These are phyloP conservation scores for Polytolypa hystricis DNA, from an alignment of 2,329 filamentous ascomycete species.

Conservation along the genomic window DNA sequence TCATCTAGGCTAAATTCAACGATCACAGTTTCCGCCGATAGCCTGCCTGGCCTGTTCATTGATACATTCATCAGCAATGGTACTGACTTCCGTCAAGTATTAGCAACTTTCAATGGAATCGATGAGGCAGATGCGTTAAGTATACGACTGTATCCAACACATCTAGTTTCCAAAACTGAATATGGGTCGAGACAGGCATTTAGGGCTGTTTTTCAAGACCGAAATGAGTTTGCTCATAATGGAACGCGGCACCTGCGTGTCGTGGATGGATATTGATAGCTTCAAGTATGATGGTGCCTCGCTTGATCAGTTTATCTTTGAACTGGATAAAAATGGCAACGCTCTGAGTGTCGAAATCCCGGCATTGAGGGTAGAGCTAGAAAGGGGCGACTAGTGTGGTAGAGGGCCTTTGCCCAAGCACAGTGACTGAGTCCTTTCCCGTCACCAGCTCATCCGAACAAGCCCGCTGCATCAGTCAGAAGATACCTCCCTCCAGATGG, in stretches of 20 bases:
- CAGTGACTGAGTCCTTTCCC: too few species aligned
- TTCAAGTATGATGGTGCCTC: conserved; percentile 12
- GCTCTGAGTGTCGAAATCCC: conserved; percentile 14
- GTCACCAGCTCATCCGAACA: too few species aligned
- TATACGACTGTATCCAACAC: conserved; percentile 12
- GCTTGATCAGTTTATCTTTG: conserved; percentile 19
- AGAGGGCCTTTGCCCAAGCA: not conserved
- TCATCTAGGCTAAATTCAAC: conserved; percentile 10
- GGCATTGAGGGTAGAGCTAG: not conserved
- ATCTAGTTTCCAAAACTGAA: conserved; percentile 7
- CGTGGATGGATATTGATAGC: conserved; percentile 18
- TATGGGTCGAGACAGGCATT: conserved; percentile 12
- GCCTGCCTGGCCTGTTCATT: conserved; percentile 12
- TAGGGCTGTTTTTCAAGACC: conserved; percentile 15
- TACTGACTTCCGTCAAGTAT: conserved; percentile 11
- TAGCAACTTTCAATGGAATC: conserved; percentile 6
- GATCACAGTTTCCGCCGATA: conserved; percentile 14
- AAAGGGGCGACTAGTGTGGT: conserved; percentile 1
- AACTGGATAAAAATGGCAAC: conserved; percentile 11
- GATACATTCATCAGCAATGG: conserved; percentile 12
- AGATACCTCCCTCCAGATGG: too few species aligned
- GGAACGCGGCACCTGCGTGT: conserved; percentile 19
- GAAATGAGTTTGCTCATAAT: conserved; percentile 16
- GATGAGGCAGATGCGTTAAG: conserved; percentile 9
- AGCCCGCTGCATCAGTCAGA: too few species aligned